Conservation (phyloP, 2,329 filamentous ascomycete species). For the Chaetomiaceae sp. region DNA sequence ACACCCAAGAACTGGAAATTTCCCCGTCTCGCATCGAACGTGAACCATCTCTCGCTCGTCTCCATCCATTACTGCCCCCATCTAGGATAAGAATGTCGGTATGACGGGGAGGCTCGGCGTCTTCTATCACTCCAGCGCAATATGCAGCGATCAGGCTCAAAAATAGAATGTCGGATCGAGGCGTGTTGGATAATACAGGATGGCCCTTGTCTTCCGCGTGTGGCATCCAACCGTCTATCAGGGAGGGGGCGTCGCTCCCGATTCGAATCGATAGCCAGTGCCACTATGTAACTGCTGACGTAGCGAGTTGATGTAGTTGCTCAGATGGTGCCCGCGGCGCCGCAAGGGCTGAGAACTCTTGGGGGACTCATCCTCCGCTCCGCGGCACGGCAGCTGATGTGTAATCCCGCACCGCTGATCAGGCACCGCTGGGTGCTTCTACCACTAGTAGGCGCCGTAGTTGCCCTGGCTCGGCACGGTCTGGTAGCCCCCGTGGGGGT, state of each 20-base stretch:
- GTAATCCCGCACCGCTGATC: neutral
- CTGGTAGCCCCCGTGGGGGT: constrained; percentile 24
- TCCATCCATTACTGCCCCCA: neutral
- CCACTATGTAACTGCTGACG: neutral
- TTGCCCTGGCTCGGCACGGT: constrained; percentile 22
- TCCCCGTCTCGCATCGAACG: no score
- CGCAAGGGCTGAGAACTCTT: neutral
- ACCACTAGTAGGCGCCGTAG: constrained; percentile 25
- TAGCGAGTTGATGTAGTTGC: neutral
- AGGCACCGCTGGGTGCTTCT: neutral
- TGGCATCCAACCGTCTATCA: neutral
- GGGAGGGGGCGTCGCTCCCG: neutral
- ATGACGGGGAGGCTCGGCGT: neutral
- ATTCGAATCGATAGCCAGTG: neutral
- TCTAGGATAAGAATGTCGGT: neutral
- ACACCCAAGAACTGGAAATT: neutral
- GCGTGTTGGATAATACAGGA: no score
- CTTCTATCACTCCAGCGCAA: neutral
- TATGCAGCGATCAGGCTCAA: neutral
- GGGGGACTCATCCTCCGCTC: neutral
- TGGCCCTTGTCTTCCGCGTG: no score
- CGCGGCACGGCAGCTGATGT: neutral
- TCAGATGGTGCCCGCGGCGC: neutral
- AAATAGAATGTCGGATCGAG: no score
- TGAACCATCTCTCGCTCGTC: no score